Evolutionary conservation across 306 rosid species (phyloP).

Genomic region (Hippophae gyantsensis): DNA sequence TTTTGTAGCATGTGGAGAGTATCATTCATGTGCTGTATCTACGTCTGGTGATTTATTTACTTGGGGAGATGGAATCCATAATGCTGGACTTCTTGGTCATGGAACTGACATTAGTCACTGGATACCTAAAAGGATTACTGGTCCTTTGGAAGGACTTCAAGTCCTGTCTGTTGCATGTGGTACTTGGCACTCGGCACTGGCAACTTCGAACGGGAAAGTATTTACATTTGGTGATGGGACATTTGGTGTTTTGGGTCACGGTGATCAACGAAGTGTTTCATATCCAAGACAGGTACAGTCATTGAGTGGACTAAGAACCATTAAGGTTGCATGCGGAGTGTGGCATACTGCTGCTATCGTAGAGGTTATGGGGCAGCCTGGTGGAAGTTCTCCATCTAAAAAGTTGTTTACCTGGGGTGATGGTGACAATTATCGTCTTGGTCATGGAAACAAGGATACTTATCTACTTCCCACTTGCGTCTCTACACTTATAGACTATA

Average conservation of each 20-base stretch:
- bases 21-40: conserved; percentile 79
- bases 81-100: conserved; percentile 85
- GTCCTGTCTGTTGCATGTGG: conserved; percentile 90
- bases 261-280: conserved; percentile 50
- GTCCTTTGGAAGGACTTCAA: conserved; percentile 74
- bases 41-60: conserved; percentile 68
- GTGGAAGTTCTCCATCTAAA: conserved; percentile 38
- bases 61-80: conserved; percentile 85
- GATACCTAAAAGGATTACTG: conserved; percentile 62
- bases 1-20: conserved; percentile 80
- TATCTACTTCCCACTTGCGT: conserved; percentile 80
- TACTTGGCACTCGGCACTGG: conserved; percentile 82
- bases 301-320: conserved; percentile 57
- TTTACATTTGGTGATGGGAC: conserved; percentile 92
- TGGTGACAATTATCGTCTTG: conserved; percentile 79
- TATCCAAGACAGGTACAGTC: conserved; percentile 75
- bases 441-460: conserved; percentile 73
- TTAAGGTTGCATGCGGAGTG: conserved; percentile 84
- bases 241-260: conserved; percentile 92
- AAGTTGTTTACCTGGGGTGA: conserved; percentile 97
- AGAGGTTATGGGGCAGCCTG: conserved; percentile 52
- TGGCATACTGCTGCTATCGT: conserved; percentile 98
- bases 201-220: conserved; percentile 63
- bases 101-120: conserved; percentile 76
- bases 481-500: conserved; percentile 68